Conservation (phyloP, 192 early-diverging fungal species). For the Chytriomyces hyalinus region DNA sequence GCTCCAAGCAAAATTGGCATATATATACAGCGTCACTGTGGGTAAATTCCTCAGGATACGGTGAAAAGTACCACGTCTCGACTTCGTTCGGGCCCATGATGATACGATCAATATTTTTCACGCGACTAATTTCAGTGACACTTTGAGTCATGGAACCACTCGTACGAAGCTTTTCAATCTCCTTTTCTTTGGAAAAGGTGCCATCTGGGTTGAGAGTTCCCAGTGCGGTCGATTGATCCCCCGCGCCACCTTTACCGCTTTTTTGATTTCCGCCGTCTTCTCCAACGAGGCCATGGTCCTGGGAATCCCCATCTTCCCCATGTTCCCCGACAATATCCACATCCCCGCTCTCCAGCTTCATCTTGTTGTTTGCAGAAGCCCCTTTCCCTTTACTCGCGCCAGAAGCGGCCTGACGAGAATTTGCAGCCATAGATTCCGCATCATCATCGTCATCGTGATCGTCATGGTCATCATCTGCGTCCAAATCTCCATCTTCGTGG, state of each 20-base stretch:
- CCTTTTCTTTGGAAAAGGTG: constrained; percentile 90
- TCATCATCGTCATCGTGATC: constrained; percentile 26
- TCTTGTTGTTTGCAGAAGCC: background rate
- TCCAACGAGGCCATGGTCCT: no score
- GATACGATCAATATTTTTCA: constrained; percentile 94
- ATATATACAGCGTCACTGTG: constrained; percentile 82
- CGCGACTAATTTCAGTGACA: constrained; percentile 87
- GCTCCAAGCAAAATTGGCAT: constrained; percentile 95
- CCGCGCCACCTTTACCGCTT: no score
- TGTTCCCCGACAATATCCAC: constrained; percentile 9
- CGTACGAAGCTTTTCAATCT: constrained; percentile 92
- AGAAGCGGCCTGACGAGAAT: background rate
- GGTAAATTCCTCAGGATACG: constrained; percentile 89
- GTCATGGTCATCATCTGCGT: background rate
- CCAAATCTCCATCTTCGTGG: constrained; percentile 22
- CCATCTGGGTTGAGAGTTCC: constrained; percentile 25
- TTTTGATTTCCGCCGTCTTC: no score
- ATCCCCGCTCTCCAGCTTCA: background rate
- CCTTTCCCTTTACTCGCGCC: background rate
- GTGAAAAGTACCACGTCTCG: constrained; percentile 99
- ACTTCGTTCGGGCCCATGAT: constrained; percentile 91
- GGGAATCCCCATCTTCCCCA: background rate
- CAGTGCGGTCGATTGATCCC: no score
- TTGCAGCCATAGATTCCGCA: constrained; percentile 25
- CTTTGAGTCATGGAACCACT: constrained; percentile 97